Percentiles rank a stretch among this genome's conserved stretches.
These are phyloP conservation scores for Blastocrithidia nonstop DNA, from an alignment of 208 protist species.

Conservation along the genomic window DNA sequence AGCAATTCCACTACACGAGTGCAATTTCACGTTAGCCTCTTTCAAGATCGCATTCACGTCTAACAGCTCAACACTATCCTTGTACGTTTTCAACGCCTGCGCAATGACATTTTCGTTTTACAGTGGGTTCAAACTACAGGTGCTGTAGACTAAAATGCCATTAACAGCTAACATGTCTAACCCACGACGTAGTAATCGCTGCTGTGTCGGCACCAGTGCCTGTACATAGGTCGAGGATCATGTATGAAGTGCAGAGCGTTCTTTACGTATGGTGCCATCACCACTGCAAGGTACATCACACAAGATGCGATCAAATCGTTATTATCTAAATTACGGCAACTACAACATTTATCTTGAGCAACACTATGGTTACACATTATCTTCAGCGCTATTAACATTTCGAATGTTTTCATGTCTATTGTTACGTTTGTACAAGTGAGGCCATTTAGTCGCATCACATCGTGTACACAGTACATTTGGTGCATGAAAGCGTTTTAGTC, in stretches of 20 bases:
- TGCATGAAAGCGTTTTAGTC: conserved; percentile 81
- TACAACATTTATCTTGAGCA: background rate
- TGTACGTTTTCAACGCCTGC: conserved; percentile 55
- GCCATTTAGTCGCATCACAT: conserved; percentile 83
- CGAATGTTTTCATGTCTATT: background rate
- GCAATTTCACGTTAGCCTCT: conserved; percentile 23
- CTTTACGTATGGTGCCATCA: conserved; percentile 91
- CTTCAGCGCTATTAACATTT: background rate
- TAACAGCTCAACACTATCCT: conserved; percentile 65
- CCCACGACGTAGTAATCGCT: conserved; percentile 71
- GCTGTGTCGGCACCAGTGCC: conserved; percentile 77
- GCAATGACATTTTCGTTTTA: conserved; percentile 94
- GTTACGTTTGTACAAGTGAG: conserved; percentile 33
- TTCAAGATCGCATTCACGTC: conserved; percentile 57
- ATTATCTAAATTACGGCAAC: conserved; percentile 5
- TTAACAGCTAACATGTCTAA: conserved; percentile 60
- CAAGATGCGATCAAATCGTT: conserved; percentile 83
- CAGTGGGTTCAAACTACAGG: conserved; percentile 93
- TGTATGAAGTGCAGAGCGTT: conserved; percentile 51
- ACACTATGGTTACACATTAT: background rate
- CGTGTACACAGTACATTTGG: conserved; percentile 67
- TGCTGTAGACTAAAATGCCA: conserved; percentile 93
- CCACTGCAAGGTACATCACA: conserved; percentile 94
- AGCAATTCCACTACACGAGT: conserved; percentile 52
- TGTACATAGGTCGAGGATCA: conserved; percentile 81